phyloP scores from a whole-genome alignment of 305 asterid genomes.

The Fraxinus sp. region DNA sequence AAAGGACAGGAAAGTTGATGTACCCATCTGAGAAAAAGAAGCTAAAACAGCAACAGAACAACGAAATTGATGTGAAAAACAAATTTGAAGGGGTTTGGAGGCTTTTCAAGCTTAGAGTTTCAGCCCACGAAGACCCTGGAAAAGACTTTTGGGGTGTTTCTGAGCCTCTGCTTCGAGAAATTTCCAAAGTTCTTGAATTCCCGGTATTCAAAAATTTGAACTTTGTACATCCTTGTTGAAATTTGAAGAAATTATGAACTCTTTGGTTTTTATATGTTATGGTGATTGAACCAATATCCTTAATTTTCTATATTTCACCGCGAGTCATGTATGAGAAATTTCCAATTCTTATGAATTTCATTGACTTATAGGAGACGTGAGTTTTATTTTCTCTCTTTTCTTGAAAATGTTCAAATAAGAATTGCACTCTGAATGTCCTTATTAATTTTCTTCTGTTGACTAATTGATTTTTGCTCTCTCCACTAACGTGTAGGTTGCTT shows the following conservation, averaged over 20 bases:
- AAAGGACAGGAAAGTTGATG: constrained; percentile 81
- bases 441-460: not conserved
- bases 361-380: not conserved
- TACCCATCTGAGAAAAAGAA: constrained; percentile 97
- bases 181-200: constrained; percentile 83
- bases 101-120: constrained; percentile 64
- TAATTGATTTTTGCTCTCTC: not conserved
- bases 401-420: not conserved
- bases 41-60: constrained; percentile 43
- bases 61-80: constrained; percentile 33
- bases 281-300: constrained; percentile 9
- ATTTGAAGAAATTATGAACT: constrained; percentile 1
- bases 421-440: not conserved
- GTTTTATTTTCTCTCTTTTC: not conserved
- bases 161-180: constrained; percentile 63
- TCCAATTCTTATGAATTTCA: not conserved
- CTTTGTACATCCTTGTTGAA: not conserved
- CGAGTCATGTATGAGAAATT: not conserved
- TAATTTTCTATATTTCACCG: not conserved
- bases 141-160: constrained; percentile 78
- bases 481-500: constrained; percentile 66
- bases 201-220: constrained; percentile 54
- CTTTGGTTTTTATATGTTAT: not conserved
- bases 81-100: constrained; percentile 80
- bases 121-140: constrained; percentile 83